Conservation (phyloP, 208 protist genomes). For the Naegleria lovaniensis region DNA sequence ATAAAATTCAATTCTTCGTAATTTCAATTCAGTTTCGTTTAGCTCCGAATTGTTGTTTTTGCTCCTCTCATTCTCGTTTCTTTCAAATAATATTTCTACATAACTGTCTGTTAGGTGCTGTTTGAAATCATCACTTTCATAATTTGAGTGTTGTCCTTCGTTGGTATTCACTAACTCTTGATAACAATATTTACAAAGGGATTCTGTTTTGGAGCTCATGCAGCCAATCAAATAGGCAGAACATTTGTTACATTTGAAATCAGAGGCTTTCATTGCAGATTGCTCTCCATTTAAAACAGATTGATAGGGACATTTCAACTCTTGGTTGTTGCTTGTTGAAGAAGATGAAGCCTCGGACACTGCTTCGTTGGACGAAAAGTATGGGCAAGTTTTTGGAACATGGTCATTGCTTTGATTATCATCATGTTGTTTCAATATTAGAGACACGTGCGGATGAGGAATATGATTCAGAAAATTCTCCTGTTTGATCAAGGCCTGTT, state of each 20-base stretch:
- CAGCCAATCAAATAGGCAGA: background rate
- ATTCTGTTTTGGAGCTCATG: background rate
- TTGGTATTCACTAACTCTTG: background rate
- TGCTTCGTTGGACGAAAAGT: too few species aligned
- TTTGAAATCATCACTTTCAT: background rate
- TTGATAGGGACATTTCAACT: background rate
- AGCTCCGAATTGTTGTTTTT: background rate
- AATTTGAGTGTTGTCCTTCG: background rate
- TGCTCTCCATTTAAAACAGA: too few species aligned
- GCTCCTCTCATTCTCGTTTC: background rate
- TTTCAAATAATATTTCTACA: constrained; percentile 8
- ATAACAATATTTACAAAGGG: background rate
- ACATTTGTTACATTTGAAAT: background rate
- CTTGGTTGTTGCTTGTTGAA: too few species aligned
- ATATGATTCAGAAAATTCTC: too few species aligned
- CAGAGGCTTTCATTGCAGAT: background rate
- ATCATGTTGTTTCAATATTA: too few species aligned
- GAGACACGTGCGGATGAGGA: too few species aligned
- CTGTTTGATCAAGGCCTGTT: background rate
- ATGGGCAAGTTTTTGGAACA: too few species aligned
- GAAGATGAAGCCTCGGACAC: too few species aligned
- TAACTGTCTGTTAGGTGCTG: background rate
- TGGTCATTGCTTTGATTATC: too few species aligned
- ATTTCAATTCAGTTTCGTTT: background rate
- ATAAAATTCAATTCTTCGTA: constrained; percentile 5